Evolutionary conservation across 1,284 basidiomycete genomes (phyloP).

Genomic region (Cutaneotrichosporon sp.): DNA sequence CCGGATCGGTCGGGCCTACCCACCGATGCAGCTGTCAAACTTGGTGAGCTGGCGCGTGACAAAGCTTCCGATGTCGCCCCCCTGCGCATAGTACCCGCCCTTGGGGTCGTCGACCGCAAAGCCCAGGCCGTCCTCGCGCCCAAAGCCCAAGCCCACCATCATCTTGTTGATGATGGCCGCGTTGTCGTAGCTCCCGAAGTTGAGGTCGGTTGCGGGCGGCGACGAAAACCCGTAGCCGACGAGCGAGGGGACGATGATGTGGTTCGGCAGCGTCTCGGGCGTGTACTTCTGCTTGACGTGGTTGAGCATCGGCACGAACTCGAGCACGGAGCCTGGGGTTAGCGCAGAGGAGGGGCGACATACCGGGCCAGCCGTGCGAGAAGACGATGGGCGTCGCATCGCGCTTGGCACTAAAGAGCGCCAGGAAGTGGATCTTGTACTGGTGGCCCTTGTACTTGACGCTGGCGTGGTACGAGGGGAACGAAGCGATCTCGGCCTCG

Average conservation of each 20-base stretch:
- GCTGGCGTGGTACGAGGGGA: slow-evolving; percentile 33
- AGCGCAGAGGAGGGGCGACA: background rate
- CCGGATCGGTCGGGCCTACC: slow-evolving; percentile 10
- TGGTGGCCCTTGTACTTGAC: slow-evolving; percentile 21
- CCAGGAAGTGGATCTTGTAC: slow-evolving; percentile 45
- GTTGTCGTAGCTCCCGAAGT: slow-evolving; percentile 40
- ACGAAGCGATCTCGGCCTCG: slow-evolving; percentile 34
- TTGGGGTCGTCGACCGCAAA: slow-evolving; percentile 22
- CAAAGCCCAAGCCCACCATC: slow-evolving; percentile 51
- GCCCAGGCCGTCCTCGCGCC: slow-evolving; percentile 31
- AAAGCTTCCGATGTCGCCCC: slow-evolving; percentile 50
- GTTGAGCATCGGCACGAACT: slow-evolving; percentile 43
- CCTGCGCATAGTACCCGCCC: slow-evolving; percentile 48
- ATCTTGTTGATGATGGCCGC: slow-evolving; percentile 42
- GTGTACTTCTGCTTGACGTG: slow-evolving; percentile 32
- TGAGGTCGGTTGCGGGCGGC: slow-evolving; percentile 39
- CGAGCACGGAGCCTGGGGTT: slow-evolving; percentile 38
- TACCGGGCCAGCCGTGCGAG: slow-evolving; percentile 51
- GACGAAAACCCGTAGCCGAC: slow-evolving; percentile 48
- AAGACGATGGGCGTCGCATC: slow-evolving; percentile 47
- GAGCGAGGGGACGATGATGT: slow-evolving; percentile 41
- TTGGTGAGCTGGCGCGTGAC: slow-evolving; percentile 31
- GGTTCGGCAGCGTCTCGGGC: slow-evolving; percentile 35
- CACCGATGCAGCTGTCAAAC: slow-evolving; percentile 38
- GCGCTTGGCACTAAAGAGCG: slow-evolving; percentile 33